A percentile compares a stretch with the other conserved stretches of the same genome.
phyloP scores from a whole-genome alignment of 139 green algal genomes.

The Microglena sp. region DNA sequence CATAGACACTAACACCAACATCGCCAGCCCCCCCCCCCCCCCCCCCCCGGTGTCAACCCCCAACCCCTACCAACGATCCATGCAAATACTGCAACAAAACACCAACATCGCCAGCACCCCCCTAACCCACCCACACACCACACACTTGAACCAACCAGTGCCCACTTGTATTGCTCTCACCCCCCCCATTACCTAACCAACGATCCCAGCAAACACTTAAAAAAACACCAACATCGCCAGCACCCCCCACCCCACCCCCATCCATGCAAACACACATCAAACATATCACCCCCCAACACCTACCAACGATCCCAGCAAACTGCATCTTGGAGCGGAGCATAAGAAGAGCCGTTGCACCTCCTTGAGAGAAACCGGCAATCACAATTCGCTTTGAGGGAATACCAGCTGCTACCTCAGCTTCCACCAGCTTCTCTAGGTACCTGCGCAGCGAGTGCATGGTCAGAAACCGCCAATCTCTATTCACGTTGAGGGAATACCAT shows the following conservation, averaged over 20 bases:
- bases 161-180: background rate
- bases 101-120: background rate
- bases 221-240: background rate
- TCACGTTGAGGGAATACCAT: too few relatives aligned
- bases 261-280: background rate
- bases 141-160: background rate
- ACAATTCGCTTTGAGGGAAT: constrained; percentile 41
- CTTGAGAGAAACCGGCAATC: constrained; percentile 70
- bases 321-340: constrained; percentile 45
- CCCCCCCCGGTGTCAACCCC: background rate
- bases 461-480: background rate
- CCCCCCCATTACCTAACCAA: background rate
- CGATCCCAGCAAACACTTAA: background rate
- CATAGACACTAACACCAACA: too few relatives aligned
- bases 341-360: constrained; percentile 56
- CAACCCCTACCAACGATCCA: background rate
- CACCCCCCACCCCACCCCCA: background rate
- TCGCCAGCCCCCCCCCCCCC: too few relatives aligned
- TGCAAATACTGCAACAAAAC: background rate
- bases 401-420: constrained; percentile 30
- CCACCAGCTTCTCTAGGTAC: constrained; percentile 43
- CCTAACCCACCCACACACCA: background rate
- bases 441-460: too few relatives aligned
- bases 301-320: constrained; percentile 48
- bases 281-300: background rate